Base-by-base conservation (phyloP, 75 land plant species). In the Pinus albicaulis region DNA sequence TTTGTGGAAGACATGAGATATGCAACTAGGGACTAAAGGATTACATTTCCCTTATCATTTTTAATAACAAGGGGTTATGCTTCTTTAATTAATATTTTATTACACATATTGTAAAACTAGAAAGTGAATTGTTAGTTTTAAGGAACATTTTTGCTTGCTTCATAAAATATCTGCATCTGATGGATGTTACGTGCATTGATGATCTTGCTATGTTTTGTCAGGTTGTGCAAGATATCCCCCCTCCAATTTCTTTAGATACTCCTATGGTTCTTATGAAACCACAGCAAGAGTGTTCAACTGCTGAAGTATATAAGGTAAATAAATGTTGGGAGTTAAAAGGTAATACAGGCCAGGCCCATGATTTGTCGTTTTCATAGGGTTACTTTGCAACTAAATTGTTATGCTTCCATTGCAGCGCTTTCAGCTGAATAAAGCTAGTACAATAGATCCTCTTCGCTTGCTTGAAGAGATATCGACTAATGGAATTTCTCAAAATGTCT, bases 231-330 rank as follows among this genome's bases (percentile, higher is more conserved):
- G 89, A 95, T 82, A 80, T 98, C 69, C 79, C 88, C 31, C 81
- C 86, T 20, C 91, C 92, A 20, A 24, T 98, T 72, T 83, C 99
- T 31, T 83, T 85, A 72, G 87, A 85, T 72, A 73, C 83, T 63
- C 96, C 99, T 22, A 89, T 98, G 93, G 99, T 95, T 76, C 92
- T 98, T 25, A 91, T 98, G 59, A 98, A 98, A 77, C 99, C 98
- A 12, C 81, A 77, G 74, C 84, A 92, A 71, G 95, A 92, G 74
- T 98, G 99, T 77, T 76, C 98, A 22, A 98, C 99, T 38, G 96
- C 87, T 69, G 98, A 91, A 82, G 98, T 98, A 61, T 95, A 95
- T 83, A 95, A 92, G 95, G 98, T 88, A 89, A 17, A 12, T 36
- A n/a, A 22, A 15, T 7, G 69, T 57, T 23, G 74, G 17, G 26